Evolutionary conservation across 1,284 basidiomycete species (phyloP).

Genomic region (Veloboletus limbatus): DNA sequence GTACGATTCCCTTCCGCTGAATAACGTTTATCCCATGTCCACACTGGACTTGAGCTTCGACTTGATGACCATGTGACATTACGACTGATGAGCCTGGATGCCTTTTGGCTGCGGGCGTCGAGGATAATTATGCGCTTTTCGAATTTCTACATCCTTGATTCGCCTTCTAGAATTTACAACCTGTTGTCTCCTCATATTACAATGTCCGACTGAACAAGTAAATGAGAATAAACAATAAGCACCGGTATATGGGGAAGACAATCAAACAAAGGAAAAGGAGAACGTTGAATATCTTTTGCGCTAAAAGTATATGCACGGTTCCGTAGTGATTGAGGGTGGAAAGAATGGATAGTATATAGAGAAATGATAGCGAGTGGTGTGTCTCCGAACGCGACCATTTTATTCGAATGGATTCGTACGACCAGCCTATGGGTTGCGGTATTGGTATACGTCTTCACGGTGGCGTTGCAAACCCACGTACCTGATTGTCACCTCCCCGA

Average conservation of each 20-base stretch:
- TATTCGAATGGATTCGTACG: slow-evolving; percentile 75
- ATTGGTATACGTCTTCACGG: background rate
- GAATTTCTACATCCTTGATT: background rate
- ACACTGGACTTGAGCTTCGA: slow-evolving; percentile 1
- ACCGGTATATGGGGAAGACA: slow-evolving; percentile 23
- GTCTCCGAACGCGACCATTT: slow-evolving; percentile 2
- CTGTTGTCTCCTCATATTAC: slow-evolving; percentile 11
- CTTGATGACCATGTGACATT: background rate
- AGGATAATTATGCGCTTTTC: background rate
- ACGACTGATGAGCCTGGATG: background rate
- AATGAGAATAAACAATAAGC: slow-evolving; percentile 17
- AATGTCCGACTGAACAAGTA: slow-evolving; percentile 9
- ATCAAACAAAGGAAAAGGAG: slow-evolving; percentile 8
- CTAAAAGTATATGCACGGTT: slow-evolving; percentile 4
- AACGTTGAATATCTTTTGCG: background rate
- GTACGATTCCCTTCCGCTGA: slow-evolving; percentile 33
- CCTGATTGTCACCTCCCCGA: slow-evolving; percentile 69
- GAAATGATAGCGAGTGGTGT: slow-evolving; percentile 6
- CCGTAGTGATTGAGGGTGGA: slow-evolving; percentile 8
- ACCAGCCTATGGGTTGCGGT: slow-evolving; percentile 51
- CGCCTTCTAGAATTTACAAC: slow-evolving; percentile 21
- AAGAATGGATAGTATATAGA: slow-evolving; percentile 7
- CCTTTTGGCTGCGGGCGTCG: background rate
- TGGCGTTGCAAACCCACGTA: slow-evolving; percentile 29
- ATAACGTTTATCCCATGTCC: slow-evolving; percentile 36